Conservation (phyloP, 495 filamentous ascomycete genomes). For the Geoglossum glabrum region DNA sequence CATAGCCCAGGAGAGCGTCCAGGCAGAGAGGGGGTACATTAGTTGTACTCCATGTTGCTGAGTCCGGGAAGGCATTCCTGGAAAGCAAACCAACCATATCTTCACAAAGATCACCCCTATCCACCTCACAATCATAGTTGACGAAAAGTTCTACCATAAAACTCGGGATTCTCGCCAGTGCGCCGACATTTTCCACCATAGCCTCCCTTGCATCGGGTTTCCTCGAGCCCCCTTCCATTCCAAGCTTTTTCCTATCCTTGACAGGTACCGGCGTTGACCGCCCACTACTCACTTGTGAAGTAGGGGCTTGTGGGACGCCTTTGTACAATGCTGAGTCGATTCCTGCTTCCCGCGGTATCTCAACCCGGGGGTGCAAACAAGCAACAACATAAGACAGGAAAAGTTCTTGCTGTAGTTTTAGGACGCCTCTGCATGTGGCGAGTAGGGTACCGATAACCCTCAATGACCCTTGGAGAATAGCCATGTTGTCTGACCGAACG, state of each 20-base stretch:
- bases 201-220: conserved; percentile 91
- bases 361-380: conserved; percentile 77
- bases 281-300: conserved; percentile 60
- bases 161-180: conserved; percentile 72
- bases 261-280: conserved; percentile 83
- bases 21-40: conserved; percentile 92
- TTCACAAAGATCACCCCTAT: conserved; percentile 81
- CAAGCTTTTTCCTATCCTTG: conserved; percentile 81
- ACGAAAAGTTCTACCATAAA: conserved; percentile 91
- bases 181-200: conserved; percentile 94
- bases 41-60: conserved; percentile 96
- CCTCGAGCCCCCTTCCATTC: conserved; percentile 75
- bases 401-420: conserved; percentile 94
- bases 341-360: conserved; percentile 74
- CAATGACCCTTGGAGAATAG: conserved; percentile 76
- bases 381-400: conserved; percentile 88
- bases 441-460: conserved; percentile 81
- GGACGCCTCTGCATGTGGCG: conserved; percentile 72
- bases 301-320: conserved; percentile 77
- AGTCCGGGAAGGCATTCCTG: conserved; percentile 88
- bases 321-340: conserved; percentile 87
- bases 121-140: conserved; percentile 95
- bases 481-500: conserved; percentile 87
- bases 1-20: conserved; percentile 73
- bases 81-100: conserved; percentile 87